phyloP scores from a whole-genome alignment of 192 early-diverging fungal genomes.

The Thamnidium elegans region DNA sequence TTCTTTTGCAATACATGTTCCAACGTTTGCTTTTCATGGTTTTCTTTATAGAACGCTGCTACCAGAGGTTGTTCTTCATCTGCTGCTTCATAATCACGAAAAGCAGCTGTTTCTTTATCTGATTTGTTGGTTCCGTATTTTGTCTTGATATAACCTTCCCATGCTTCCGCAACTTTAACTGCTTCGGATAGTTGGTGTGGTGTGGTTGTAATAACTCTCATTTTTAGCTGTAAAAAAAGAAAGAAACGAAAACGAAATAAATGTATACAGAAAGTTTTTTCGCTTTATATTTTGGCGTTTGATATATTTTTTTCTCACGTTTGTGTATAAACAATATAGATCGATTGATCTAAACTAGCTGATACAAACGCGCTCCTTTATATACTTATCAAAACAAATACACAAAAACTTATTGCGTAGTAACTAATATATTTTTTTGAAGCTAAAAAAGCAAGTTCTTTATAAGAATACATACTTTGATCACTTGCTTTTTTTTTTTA shows the following conservation, averaged over 20 bases:
- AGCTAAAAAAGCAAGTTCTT: too few relatives aligned
- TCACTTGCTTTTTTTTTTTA: too few relatives aligned
- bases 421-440: too few relatives aligned
- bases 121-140: conserved; percentile 26
- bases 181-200: conserved; percentile 19
- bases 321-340: too few relatives aligned
- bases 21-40: conserved; percentile 43
- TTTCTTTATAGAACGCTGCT: conserved; percentile 34
- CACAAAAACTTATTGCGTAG: too few relatives aligned
- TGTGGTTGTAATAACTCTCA: conserved; percentile 13
- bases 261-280: too few relatives aligned
- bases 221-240: conserved; percentile 14
- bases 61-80: conserved; percentile 17
- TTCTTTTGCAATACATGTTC: conserved; percentile 28
- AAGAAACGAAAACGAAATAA: not conserved
- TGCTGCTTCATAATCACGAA: conserved; percentile 26
- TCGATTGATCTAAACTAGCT: too few relatives aligned
- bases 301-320: too few relatives aligned
- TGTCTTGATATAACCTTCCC: conserved; percentile 26
- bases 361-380: too few relatives aligned
- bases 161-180: conserved; percentile 26
- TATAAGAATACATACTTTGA: too few relatives aligned
- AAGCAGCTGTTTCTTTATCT: conserved; percentile 11
- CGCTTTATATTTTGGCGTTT: too few relatives aligned
- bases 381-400: too few relatives aligned